Evolutionary conservation across 2,329 filamentous ascomycete species (phyloP).

Genomic region (Diaporthe capsici): DNA sequence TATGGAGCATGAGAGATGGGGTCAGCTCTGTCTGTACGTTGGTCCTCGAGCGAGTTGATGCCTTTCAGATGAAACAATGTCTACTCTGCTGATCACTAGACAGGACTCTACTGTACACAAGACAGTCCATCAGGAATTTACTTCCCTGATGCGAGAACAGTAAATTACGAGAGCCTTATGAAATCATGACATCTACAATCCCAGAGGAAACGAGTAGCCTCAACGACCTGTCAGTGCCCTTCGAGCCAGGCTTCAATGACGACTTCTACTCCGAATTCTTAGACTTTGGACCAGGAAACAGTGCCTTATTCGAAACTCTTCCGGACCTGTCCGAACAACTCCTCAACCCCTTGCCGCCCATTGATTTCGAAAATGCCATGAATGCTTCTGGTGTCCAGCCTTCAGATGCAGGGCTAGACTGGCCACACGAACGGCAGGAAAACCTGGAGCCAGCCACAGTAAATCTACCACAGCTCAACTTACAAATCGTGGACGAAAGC

Average conservation of each 20-base stretch:
- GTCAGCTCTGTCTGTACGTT: neutral
- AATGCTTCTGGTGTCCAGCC: neutral
- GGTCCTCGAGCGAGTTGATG: neutral
- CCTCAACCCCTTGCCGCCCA: too few species aligned
- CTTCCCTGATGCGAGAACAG: neutral
- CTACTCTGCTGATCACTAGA: neutral
- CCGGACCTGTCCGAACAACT: too few species aligned
- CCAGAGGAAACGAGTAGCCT: too few species aligned
- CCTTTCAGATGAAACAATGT: neutral
- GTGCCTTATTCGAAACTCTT: too few species aligned
- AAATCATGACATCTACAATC: too few species aligned
- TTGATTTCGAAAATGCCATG: too few species aligned
- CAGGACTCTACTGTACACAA: neutral
- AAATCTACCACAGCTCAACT: neutral
- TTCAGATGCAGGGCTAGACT: neutral
- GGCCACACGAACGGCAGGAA: neutral
- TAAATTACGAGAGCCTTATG: too few species aligned
- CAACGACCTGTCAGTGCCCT: too few species aligned
- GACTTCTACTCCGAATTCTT: too few species aligned
- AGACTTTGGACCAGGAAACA: too few species aligned
- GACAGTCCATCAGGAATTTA: neutral
- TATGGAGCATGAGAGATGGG: neutral
- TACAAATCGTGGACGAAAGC: neutral
- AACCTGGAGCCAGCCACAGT: neutral
- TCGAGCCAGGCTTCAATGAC: too few species aligned